phyloP scores from a whole-genome alignment of 768 basidiomycete species.

The Tulasnella sp. region DNA sequence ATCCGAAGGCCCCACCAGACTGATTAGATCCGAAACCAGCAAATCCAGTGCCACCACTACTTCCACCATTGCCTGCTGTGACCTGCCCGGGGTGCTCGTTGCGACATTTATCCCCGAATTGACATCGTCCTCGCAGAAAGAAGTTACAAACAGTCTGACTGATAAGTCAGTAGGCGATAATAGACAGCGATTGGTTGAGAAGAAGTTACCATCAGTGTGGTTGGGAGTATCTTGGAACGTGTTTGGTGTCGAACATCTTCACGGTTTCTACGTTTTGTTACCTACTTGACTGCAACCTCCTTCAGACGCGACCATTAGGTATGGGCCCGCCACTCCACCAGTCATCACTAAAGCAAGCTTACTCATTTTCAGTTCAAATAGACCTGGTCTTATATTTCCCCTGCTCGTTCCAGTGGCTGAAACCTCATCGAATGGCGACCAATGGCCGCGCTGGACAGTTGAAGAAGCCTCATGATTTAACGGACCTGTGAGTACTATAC shows the following conservation, averaged over 20 bases:
- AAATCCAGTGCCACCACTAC: not conserved
- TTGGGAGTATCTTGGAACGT: not conserved
- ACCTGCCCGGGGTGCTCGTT: not conserved
- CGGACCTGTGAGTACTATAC: slow-evolving; percentile 1
- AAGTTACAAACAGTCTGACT: slow-evolving; percentile 12
- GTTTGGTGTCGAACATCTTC: not conserved
- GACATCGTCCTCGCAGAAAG: slow-evolving; percentile 12
- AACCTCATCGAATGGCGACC: not conserved
- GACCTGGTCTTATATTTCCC: no score
- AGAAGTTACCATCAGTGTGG: not conserved
- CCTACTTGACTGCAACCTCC: not conserved
- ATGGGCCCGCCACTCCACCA: no score
- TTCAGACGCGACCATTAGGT: no score
- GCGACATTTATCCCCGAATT: slow-evolving; percentile 9
- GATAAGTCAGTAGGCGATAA: not conserved
- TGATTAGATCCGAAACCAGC: not conserved
- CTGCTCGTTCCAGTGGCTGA: no score
- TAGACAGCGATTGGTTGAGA: not conserved
- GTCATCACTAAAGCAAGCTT: no score
- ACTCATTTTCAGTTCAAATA: no score
- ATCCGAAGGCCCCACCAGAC: not conserved
- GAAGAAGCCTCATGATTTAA: not conserved
- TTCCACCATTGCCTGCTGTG: not conserved
- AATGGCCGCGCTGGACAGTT: not conserved
- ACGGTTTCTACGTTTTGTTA: not conserved